Percentiles rank a stretch among this genome's conserved stretches.
phyloP scores from a whole-genome alignment of 257 asterid genomes.

The Fraxinus americana region DNA sequence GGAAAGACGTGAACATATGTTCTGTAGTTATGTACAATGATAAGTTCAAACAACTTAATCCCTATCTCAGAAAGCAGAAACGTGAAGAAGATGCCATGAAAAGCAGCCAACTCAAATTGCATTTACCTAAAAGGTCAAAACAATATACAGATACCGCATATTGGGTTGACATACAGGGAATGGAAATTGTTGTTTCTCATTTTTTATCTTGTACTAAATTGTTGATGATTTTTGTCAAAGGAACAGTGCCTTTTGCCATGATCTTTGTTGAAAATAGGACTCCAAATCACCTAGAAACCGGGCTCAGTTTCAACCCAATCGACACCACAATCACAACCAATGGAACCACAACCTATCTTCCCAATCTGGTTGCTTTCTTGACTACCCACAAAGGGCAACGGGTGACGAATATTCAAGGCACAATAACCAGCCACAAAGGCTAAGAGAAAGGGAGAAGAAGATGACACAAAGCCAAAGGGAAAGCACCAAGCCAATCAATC shows the following conservation, averaged over 20 bases:
- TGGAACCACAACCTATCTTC: no score
- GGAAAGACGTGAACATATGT: not conserved
- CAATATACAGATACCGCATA: not conserved
- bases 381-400: no score
- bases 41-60: not conserved
- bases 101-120: not conserved
- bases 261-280: no score
- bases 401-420: no score
- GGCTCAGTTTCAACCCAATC: no score
- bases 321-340: no score
- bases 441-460: no score
- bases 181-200: conserved; percentile 29
- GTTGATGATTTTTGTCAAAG: conserved; percentile 71
- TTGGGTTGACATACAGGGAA: not conserved
- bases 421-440: no score
- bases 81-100: not conserved
- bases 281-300: no score
- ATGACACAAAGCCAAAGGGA: no score
- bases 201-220: conserved; percentile 61
- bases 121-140: not conserved
- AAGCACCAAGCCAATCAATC: no score
- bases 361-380: no score
- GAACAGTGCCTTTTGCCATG: conserved; percentile 85
- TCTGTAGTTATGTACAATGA: not conserved
- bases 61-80: not conserved